Evolutionary conservation across 257 asterid species (phyloP), one percentile per base, ranked within the genome.

Genomic region (Solanum commersonii): DNA sequence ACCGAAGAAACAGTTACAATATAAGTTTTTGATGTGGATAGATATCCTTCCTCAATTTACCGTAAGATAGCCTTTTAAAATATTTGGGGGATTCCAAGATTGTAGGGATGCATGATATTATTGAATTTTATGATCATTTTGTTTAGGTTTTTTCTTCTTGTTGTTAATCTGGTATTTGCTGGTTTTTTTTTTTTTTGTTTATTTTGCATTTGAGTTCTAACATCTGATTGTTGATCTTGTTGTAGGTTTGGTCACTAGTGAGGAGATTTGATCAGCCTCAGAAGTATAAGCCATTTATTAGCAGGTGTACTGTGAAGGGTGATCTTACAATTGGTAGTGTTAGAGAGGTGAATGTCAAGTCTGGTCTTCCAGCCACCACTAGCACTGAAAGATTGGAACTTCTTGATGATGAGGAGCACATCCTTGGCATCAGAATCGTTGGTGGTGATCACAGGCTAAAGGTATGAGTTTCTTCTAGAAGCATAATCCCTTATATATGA

Each of bases 281-380:
- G 89, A 94, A 87, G 94, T 96, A 96, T 91, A 96, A 96, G 93
- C 99, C 99, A 67, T 96, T 96, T 89, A 92, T 96, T 74, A 94
- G 98, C 88, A 91, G 89, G 91, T 96, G 99, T 89, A 94, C 90
- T 29, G 90, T 93, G 84, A 87, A 90, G 72, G 98, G 98, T 14
- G 98, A 93, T 86, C 91, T 96, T 52, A 91, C 90, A 78, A 92
- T 96, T 87, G 99, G 98, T 22, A 95, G 98, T 88, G 96, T 96
- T 87, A 88, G 99, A 90, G 95, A 96, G 89, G 99, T 96, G 87
- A 93, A 95, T 81, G 98, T 96, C n/a, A 95, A 92, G 91, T 94
- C 98, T 3, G 99, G 99, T 13, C 99, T 96, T 85, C 99, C 99
- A 0, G 98, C 99, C 49, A 95, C 98, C 0, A 96, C 98, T 82